Percentiles rank a stretch among this genome's conserved stretches.
Conservation (phyloP, 2,329 filamentous ascomycete genomes). For the Xylariomycetidae sp. region DNA sequence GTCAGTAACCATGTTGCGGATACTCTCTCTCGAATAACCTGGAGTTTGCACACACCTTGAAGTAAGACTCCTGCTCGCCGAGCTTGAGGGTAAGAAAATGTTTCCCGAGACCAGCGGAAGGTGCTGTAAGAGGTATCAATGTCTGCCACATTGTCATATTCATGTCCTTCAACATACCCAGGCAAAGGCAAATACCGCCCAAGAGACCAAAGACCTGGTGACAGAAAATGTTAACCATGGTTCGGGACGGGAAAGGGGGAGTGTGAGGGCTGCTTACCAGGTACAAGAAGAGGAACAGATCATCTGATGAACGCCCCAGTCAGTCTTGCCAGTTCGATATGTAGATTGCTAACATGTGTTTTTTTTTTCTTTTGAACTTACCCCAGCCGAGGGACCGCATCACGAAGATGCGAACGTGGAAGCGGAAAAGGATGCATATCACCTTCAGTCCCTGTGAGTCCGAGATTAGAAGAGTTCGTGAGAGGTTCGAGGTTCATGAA, state of each 20-base stretch:
- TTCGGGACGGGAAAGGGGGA: too few species aligned
- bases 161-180: too few species aligned
- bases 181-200: constrained; percentile 7
- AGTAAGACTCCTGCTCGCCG: constrained; percentile 7
- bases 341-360: too few species aligned
- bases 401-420: constrained; percentile 16
- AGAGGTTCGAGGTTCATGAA: too few species aligned
- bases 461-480: too few species aligned
- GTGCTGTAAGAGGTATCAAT: constrained; percentile 5
- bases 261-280: constrained; percentile 5
- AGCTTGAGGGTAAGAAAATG: constrained; percentile 12
- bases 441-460: constrained; percentile 8
- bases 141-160: constrained; percentile 1
- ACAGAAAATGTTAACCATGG: background rate
- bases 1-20: too few species aligned
- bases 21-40: too few species aligned
- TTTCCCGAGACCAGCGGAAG: constrained; percentile 12
- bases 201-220: constrained; percentile 7
- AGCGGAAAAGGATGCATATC: constrained; percentile 15
- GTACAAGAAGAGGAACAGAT: constrained; percentile 16
- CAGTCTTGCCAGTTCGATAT: too few species aligned
- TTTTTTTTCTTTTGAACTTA: too few species aligned
- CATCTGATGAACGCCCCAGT: too few species aligned
- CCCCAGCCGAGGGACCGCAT: constrained; percentile 16
- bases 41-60: constrained; percentile 9